These are phyloP conservation scores for Conoideocrella luteorostrata DNA, from an alignment of 2,329 filamentous ascomycete genomes.

Conservation along the genomic window DNA sequence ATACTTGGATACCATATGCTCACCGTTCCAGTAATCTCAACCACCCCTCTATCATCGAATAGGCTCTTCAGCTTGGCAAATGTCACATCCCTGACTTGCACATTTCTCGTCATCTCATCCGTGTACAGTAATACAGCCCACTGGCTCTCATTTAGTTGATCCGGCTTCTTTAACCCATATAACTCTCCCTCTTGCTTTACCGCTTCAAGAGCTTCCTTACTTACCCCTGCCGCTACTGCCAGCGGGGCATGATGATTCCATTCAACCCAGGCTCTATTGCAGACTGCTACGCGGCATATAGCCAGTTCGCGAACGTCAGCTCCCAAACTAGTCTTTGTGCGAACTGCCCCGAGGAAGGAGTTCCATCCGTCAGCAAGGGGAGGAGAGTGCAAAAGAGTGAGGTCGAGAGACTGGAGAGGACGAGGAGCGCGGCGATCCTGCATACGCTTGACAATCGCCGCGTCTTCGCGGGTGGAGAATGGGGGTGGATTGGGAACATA, in stretches of 20 bases:
- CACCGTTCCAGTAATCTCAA: conserved; percentile 74
- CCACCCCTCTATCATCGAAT: conserved; percentile 66
- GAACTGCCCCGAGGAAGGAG: conserved; percentile 57
- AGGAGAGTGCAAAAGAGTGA: conserved; percentile 68
- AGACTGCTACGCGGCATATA: conserved; percentile 72
- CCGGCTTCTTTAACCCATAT: conserved; percentile 19
- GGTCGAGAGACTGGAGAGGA: conserved; percentile 68
- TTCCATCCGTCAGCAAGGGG: conserved; percentile 73
- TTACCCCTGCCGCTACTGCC: conserved; percentile 50
- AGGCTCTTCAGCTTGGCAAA: conserved; percentile 56
- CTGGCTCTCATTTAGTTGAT: conserved; percentile 50
- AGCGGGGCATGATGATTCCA: conserved; percentile 75
- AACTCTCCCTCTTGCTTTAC: conserved; percentile 28
- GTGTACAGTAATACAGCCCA: conserved; percentile 66
- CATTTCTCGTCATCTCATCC: conserved; percentile 76
- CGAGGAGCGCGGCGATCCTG: conserved; percentile 59
- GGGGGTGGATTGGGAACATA: conserved; percentile 52
- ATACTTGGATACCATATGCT: conserved; percentile 15
- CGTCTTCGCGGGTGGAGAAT: conserved; percentile 37
- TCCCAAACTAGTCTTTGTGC: conserved; percentile 44
- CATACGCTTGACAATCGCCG: conserved; percentile 57
- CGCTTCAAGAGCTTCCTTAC: conserved; percentile 40
- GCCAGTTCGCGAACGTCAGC: conserved; percentile 65
- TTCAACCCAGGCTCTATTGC: conserved; percentile 80
- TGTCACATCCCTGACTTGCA: conserved; percentile 61